Conservation (phyloP, 2,329 filamentous ascomycete species). For the Cladosporium cucumerinum region DNA sequence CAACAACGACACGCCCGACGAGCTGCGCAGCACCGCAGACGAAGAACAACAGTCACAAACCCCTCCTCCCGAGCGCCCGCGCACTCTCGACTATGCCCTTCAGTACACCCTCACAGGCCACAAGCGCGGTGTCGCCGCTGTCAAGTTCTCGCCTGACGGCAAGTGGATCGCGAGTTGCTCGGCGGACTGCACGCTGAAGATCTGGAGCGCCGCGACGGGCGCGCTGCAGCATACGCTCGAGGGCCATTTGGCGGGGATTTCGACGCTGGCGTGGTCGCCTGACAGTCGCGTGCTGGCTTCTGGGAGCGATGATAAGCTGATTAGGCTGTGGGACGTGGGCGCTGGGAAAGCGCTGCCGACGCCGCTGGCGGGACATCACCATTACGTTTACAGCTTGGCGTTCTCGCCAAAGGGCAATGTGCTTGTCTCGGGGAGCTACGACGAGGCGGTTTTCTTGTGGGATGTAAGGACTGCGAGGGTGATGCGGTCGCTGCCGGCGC, state of each 20-base stretch:
- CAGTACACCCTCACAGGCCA: constrained; percentile 74
- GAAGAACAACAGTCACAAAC: constrained; percentile 18
- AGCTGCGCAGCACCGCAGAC: constrained; percentile 18
- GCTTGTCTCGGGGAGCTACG: constrained; percentile 89
- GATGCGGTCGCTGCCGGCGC: constrained; percentile 88
- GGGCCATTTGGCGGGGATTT: constrained; percentile 89
- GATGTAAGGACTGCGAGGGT: constrained; percentile 82
- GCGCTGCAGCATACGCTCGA: constrained; percentile 82
- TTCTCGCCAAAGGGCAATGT: constrained; percentile 99
- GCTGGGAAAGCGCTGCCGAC: constrained; percentile 58
- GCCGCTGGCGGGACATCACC: constrained; percentile 80
- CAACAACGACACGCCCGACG: constrained; percentile 29
- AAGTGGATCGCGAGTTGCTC: constrained; percentile 82
- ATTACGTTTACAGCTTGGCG: constrained; percentile 89
- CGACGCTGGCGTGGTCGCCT: constrained; percentile 89
- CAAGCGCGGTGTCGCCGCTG: constrained; percentile 72
- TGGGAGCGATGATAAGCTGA: constrained; percentile 93
- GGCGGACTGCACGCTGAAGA: constrained; percentile 84
- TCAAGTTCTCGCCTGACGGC: constrained; percentile 88
- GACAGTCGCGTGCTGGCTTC: constrained; percentile 84
- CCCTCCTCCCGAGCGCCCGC: constrained; percentile 43
- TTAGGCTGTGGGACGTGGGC: constrained; percentile 79
- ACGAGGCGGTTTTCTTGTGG: constrained; percentile 96
- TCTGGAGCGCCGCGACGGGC: constrained; percentile 81
- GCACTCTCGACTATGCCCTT: constrained; percentile 63